Evolutionary conservation across 768 basidiomycete genomes (phyloP).

Genomic region (Russula olivacea): DNA sequence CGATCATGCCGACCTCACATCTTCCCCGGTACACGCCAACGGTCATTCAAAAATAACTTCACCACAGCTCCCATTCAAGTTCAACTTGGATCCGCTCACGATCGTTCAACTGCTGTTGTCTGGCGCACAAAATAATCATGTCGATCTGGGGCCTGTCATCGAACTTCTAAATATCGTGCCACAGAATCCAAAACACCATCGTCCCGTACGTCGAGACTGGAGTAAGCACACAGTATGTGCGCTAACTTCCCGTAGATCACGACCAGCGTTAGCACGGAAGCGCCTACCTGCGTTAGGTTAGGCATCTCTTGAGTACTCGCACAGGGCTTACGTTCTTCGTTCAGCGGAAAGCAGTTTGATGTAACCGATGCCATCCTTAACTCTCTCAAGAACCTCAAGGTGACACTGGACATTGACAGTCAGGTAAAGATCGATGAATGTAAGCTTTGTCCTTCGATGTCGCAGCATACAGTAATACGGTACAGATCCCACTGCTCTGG

Average conservation of each 20-base stretch:
- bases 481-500: conserved; percentile 48
- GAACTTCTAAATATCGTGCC: conserved; percentile 50
- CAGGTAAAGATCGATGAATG: conserved; percentile 61
- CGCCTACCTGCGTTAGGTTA: conserved; percentile 56
- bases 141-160: conserved; percentile 55
- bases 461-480: neutral
- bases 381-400: conserved; percentile 53
- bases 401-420: conserved; percentile 51
- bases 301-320: neutral
- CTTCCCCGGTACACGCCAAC: conserved; percentile 50
- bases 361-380: conserved; percentile 54
- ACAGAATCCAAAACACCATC: conserved; percentile 45
- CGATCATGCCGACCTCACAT: conserved; percentile 47
- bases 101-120: conserved; percentile 52
- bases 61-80: conserved; percentile 49
- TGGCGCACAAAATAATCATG: conserved; percentile 47
- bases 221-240: neutral
- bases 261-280: conserved; percentile 46
- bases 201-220: conserved; percentile 39
- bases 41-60: conserved; percentile 59
- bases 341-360: conserved; percentile 62
- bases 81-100: conserved; percentile 56
- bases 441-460: conserved; percentile 30
- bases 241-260: conserved; percentile 39
- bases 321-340: neutral